Evolutionary conservation across 768 basidiomycete genomes (phyloP).

Genomic region (Asterophora lycoperdoides): DNA sequence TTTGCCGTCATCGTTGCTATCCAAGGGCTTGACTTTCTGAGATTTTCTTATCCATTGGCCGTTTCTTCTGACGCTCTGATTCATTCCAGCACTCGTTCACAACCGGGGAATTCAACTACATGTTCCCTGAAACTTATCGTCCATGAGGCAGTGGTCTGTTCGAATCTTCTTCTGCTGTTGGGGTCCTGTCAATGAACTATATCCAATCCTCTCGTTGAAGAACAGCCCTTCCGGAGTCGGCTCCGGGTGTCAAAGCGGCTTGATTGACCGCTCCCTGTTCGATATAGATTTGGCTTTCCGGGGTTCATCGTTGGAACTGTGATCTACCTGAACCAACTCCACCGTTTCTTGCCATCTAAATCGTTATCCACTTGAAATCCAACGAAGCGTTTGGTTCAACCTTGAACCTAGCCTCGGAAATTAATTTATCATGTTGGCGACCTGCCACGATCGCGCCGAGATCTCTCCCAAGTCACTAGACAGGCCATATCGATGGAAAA

Average conservation of each 20-base stretch:
- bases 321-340: background rate
- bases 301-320: background rate
- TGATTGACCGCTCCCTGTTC: background rate
- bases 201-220: constrained; percentile 11
- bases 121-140: constrained; percentile 2
- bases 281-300: constrained; percentile 6
- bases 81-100: background rate
- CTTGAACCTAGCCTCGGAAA: constrained; percentile 28
- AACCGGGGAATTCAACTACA: background rate
- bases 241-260: background rate
- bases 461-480: constrained; percentile 1
- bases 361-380: background rate
- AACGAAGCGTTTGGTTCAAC: constrained; percentile 2
- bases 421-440: constrained; percentile 28
- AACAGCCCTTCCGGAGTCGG: constrained; percentile 1
- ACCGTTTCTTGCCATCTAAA: background rate
- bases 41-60: background rate
- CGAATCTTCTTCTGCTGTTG: constrained; percentile 18
- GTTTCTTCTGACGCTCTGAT: background rate
- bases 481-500: constrained; percentile 17
- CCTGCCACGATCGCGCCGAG: constrained; percentile 12
- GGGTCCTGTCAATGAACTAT: constrained; percentile 13
- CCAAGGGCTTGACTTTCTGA: background rate
- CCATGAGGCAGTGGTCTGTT: constrained; percentile 25
- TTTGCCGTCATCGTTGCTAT: background rate